Conservation (phyloP, 305 asterid genomes). For the Salvia sclarea region DNA sequence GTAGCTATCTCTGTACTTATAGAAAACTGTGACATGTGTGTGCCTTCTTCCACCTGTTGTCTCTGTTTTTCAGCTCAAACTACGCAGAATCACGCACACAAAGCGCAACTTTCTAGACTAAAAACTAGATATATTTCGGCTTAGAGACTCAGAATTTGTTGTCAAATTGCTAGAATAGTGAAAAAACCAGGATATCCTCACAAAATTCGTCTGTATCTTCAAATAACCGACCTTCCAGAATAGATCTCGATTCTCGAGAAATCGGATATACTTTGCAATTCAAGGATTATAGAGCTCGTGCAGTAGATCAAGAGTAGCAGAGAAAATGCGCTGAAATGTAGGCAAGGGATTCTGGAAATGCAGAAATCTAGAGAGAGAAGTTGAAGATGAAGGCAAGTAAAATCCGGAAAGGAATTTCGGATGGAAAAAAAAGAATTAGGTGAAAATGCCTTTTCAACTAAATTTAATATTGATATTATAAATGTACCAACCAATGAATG, state of each 20-base stretch:
- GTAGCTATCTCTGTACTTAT: conserved; percentile 36
- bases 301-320: conserved; percentile 8
- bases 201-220: conserved; percentile 11
- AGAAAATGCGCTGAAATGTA: conserved; percentile 12
- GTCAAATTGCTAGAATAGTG: conserved; percentile 22
- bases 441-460: conserved; percentile 26
- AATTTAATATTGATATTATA: not conserved
- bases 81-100: conserved; percentile 31
- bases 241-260: not conserved
- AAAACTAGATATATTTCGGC: conserved; percentile 26
- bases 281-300: not conserved
- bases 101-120: not conserved
- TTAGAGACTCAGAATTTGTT: conserved; percentile 15
- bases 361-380: conserved; percentile 34
- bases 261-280: not conserved
- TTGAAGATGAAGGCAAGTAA: not conserved
- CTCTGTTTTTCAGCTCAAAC: conserved; percentile 22
- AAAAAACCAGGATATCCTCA: conserved; percentile 31
- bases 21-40: conserved; percentile 29
- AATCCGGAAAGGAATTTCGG: conserved; percentile 9
- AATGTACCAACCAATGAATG: conserved; percentile 21
- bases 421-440: not conserved
- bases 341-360: conserved; percentile 16
- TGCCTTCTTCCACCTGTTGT: not conserved
- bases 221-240: conserved; percentile 16